These are phyloP conservation scores for Fusarium subtropicale DNA, from an alignment of 2,329 filamentous ascomycete genomes.

Conservation along the genomic window DNA sequence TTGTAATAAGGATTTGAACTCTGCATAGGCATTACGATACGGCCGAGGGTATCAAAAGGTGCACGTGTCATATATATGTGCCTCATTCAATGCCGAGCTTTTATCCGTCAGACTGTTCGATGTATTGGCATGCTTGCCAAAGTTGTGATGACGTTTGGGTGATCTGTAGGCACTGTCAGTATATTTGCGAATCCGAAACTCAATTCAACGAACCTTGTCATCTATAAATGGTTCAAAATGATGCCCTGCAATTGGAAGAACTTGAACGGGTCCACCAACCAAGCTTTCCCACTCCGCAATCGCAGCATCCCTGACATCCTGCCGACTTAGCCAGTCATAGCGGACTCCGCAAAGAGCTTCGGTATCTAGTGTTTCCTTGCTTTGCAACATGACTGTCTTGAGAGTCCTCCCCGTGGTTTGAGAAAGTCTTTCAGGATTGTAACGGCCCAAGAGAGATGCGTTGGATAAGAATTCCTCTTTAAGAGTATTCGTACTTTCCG, in stretches of 20 bases:
- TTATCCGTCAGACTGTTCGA: neutral
- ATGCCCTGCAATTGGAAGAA: neutral
- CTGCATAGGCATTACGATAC: neutral
- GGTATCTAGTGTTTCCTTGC: neutral
- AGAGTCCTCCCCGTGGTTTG: neutral
- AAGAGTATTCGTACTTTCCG: neutral
- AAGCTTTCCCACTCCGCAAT: neutral
- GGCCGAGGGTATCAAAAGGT: neutral
- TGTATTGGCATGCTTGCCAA: slow-evolving; percentile 1
- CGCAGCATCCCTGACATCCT: neutral
- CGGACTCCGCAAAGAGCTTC: neutral
- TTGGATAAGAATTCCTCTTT: slow-evolving; percentile 1
- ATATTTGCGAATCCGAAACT: neutral
- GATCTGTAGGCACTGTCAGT: neutral
- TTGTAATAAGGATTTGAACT: neutral
- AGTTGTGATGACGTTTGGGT: neutral
- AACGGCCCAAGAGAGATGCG: neutral
- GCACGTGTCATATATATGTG: neutral
- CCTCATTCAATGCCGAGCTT: neutral
- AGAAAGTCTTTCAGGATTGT: neutral
- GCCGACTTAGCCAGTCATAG: neutral
- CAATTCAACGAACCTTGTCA: neutral
- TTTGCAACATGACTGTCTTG: neutral
- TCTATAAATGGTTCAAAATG: neutral
- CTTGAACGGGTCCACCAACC: neutral